Conservation (phyloP, 2,329 filamentous ascomycete species). For the Neofusicoccum sp. region DNA sequence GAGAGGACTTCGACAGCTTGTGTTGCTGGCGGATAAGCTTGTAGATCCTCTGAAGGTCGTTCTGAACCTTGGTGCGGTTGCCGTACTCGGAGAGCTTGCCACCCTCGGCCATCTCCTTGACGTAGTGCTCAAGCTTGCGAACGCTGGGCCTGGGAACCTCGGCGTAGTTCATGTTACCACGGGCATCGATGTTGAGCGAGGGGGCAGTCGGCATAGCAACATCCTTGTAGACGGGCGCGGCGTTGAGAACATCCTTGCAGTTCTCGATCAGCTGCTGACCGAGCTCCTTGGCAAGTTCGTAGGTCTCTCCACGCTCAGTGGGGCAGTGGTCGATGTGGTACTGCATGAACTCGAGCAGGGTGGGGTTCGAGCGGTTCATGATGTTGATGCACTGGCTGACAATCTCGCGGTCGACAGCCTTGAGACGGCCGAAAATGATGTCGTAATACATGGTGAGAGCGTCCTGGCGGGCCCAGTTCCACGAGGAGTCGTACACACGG, state of each 20-base stretch:
- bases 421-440: constrained; percentile 92
- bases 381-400: constrained; percentile 98
- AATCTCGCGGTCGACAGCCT: constrained; percentile 93
- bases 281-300: constrained; percentile 94
- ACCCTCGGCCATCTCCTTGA: constrained; percentile 96
- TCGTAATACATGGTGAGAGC: constrained; percentile 98
- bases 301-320: constrained; percentile 93
- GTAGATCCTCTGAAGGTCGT: constrained; percentile 91
- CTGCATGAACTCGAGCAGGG: constrained; percentile 97
- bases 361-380: constrained; percentile 98
- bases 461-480: constrained; percentile 99
- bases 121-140: constrained; percentile 96
- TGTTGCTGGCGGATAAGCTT: constrained; percentile 98
- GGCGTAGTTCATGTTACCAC: constrained; percentile 88
- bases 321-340: constrained; percentile 99
- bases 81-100: constrained; percentile 99
- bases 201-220: constrained; percentile 89
- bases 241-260: constrained; percentile 85
- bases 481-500: constrained; percentile 93
- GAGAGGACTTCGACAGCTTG: constrained; percentile 93
- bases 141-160: constrained; percentile 84
- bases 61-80: constrained; percentile 96
- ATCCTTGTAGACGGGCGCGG: constrained; percentile 91
- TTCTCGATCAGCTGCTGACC: constrained; percentile 94
- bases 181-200: constrained; percentile 85